phyloP scores from a whole-genome alignment of 768 basidiomycete genomes.

The Mycena chlorophos region DNA sequence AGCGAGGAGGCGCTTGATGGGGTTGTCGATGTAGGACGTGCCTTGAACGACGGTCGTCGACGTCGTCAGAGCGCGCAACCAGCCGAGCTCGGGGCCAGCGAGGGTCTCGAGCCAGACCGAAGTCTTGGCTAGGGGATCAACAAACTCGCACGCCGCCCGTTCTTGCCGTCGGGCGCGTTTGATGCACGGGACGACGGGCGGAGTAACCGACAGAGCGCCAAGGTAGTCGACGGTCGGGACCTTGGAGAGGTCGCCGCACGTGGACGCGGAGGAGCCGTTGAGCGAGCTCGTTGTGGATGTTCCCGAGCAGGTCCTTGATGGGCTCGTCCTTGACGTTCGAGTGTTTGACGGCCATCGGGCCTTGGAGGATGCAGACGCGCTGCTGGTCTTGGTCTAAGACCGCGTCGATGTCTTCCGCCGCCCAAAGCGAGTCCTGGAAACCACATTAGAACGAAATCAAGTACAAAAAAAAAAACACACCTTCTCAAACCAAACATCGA shows the following conservation, averaged over 20 bases:
- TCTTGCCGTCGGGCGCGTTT: constrained; percentile 40
- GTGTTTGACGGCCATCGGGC: constrained; percentile 91
- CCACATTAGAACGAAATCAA: constrained; percentile 2
- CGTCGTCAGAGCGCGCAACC: constrained; percentile 83
- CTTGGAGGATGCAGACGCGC: constrained; percentile 95
- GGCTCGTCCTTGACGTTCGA: constrained; percentile 89
- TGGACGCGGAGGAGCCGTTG: constrained; percentile 74
- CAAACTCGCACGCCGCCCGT: constrained; percentile 54
- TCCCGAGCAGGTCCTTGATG: constrained; percentile 87
- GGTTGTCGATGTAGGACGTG: constrained; percentile 82
- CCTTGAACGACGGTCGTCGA: constrained; percentile 88
- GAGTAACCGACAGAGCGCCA: constrained; percentile 41
- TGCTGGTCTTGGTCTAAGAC: constrained; percentile 99
- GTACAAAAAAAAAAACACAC: constrained; percentile 38
- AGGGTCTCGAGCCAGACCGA: constrained; percentile 83
- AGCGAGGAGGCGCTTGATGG: constrained; percentile 79
- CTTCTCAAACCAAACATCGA: constrained; percentile 99
- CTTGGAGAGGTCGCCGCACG: constrained; percentile 67
- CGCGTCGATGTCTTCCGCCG: constrained; percentile 96
- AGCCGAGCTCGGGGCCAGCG: constrained; percentile 77
- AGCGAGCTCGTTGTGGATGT: constrained; percentile 77
- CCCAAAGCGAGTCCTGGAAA: constrained; percentile 90
- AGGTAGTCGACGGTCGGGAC: constrained; percentile 89
- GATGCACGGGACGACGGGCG: constrained; percentile 42
- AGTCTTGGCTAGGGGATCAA: constrained; percentile 53